Conservation (phyloP, 139 green algal species). For the Gonium pectorale region DNA sequence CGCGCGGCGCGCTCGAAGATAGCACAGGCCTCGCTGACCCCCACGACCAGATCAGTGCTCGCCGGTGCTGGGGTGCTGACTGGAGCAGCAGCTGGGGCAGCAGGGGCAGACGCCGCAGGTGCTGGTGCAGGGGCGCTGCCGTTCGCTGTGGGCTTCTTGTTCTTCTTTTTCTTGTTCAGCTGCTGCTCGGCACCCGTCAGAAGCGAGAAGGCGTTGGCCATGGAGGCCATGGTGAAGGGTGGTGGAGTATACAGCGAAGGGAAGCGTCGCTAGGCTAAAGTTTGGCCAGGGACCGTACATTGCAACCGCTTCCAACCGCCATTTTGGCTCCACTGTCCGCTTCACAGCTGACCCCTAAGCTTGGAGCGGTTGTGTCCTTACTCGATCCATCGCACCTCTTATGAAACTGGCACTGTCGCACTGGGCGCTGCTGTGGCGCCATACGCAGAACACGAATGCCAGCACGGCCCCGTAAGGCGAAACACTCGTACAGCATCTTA, state of each 20-base stretch:
- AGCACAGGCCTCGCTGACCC: constrained; percentile 28
- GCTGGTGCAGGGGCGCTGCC: neutral
- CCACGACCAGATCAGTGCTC: constrained; percentile 19
- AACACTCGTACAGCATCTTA: neutral
- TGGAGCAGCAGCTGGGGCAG: neutral
- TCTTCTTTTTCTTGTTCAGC: constrained; percentile 41
- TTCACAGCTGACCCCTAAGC: neutral
- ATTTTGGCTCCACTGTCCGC: neutral
- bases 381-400: neutral
- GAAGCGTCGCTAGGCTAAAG: neutral
- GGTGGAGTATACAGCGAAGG: neutral
- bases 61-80: neutral
- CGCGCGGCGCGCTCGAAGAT: constrained; percentile 37
- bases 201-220: constrained; percentile 22
- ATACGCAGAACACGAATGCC: neutral
- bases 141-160: constrained; percentile 27
- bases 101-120: neutral
- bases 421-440: neutral
- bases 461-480: neutral
- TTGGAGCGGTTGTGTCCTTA: neutral
- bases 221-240: constrained; percentile 3
- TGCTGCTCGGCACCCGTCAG: constrained; percentile 20
- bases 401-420: neutral
- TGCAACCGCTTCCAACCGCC: neutral
- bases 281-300: neutral